Percentiles rank a stretch among this genome's conserved stretches.
phyloP scores from a whole-genome alignment of 1,284 basidiomycete species.

The Boletus subluridellus region DNA sequence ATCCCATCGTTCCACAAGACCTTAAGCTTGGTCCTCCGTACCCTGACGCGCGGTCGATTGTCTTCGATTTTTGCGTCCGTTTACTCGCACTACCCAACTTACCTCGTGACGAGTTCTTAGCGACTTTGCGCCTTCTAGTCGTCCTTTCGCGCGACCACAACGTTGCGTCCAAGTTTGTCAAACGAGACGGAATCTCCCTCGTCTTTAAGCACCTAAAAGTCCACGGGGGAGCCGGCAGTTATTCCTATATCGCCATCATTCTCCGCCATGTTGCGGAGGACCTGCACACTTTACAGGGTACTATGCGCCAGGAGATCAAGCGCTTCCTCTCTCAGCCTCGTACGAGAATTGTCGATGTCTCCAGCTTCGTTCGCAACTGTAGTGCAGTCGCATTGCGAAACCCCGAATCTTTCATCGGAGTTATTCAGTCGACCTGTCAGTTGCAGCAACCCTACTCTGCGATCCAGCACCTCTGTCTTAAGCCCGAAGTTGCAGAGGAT shows the following conservation, averaged over 20 bases:
- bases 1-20: conserved; percentile 50
- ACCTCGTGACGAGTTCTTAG: conserved; percentile 75
- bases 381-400: conserved; percentile 83
- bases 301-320: conserved; percentile 83
- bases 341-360: conserved; percentile 67
- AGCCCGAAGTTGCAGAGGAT: conserved; percentile 35
- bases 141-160: conserved; percentile 72
- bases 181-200: conserved; percentile 58
- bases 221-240: conserved; percentile 63
- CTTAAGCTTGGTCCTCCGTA: conserved; percentile 60
- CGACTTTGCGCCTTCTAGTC: conserved; percentile 76
- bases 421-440: conserved; percentile 67
- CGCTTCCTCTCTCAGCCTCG: conserved; percentile 72
- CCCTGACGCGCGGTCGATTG: conserved; percentile 55
- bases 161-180: conserved; percentile 60
- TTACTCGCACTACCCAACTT: conserved; percentile 61
- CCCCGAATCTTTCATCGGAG: conserved; percentile 72
- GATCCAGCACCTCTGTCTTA: conserved; percentile 64
- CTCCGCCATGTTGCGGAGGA: conserved; percentile 91
- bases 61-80: conserved; percentile 73
- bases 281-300: conserved; percentile 54
- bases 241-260: conserved; percentile 83
- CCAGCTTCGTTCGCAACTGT: conserved; percentile 73
- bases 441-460: conserved; percentile 65
- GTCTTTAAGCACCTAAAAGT: conserved; percentile 66